Percentiles rank a stretch among this genome's conserved stretches.
phyloP scores from a whole-genome alignment of 2,329 filamentous ascomycete species.

The Cercospora beticola region DNA sequence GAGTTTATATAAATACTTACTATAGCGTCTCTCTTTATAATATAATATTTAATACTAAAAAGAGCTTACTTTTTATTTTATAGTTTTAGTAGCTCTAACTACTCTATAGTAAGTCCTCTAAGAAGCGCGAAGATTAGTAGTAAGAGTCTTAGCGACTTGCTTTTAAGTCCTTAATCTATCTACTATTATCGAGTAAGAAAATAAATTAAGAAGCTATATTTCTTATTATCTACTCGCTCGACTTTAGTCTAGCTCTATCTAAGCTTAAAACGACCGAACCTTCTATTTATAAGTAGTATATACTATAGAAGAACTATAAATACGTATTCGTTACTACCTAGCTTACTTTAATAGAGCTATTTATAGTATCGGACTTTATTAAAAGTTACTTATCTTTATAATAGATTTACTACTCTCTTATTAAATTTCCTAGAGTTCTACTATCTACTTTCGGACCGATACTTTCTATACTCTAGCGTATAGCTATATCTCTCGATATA shows the following conservation, averaged over 20 bases:
- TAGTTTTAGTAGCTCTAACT: conserved; percentile 49
- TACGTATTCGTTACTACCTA: conserved; percentile 19
- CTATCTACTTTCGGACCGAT: conserved; percentile 60
- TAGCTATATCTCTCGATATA: conserved; percentile 40
- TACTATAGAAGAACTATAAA: neutral
- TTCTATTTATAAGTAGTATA: neutral
- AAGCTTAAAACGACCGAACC: neutral
- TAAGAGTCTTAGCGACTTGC: conserved; percentile 49
- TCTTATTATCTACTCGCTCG: conserved; percentile 23
- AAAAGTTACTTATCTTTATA: neutral
- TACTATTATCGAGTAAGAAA: conserved; percentile 42
- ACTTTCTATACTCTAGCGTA: conserved; percentile 56
- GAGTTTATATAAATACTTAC: conserved; percentile 40
- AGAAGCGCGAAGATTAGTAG: conserved; percentile 53
- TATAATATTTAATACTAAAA: conserved; percentile 40
- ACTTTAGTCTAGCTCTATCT: neutral
- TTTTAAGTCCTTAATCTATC: conserved; percentile 52
- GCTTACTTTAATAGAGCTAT: conserved; percentile 3
- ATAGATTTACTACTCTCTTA: conserved; percentile 38
- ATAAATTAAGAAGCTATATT: conserved; percentile 28
- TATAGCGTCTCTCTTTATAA: conserved; percentile 36
- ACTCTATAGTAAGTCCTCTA: conserved; percentile 24
- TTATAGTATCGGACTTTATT: neutral
- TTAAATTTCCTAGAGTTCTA: conserved; percentile 64
- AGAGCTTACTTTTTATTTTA: conserved; percentile 49